These are phyloP conservation scores for Rhodamnia argentea DNA, from an alignment of 345 rosid species.

Conservation along the genomic window DNA sequence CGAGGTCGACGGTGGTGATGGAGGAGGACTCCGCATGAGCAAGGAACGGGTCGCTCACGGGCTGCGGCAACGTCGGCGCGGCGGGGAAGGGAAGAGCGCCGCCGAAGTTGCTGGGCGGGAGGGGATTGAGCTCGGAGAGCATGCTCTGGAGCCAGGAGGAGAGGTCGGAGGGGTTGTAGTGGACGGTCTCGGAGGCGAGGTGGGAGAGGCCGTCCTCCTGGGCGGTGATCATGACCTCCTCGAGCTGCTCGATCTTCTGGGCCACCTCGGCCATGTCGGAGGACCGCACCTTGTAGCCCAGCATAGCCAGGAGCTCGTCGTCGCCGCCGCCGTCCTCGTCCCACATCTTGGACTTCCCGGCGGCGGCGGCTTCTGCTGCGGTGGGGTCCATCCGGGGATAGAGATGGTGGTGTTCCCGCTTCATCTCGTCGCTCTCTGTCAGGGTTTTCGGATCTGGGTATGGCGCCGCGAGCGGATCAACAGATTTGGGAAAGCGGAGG, in stretches of 20 bases:
- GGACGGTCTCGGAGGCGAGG: slow-evolving; percentile 56
- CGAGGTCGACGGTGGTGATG: not conserved
- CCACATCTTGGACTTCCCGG: slow-evolving; percentile 44
- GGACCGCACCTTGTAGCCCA: slow-evolving; percentile 68
- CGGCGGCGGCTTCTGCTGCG: not conserved
- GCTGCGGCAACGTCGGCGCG: not conserved
- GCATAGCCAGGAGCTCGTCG: slow-evolving; percentile 61
- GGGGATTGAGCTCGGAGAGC: slow-evolving; percentile 55
- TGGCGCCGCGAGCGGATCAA: not conserved
- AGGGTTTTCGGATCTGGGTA: slow-evolving; percentile 1
- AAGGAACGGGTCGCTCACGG: not conserved
- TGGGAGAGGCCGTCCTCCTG: slow-evolving; percentile 54
- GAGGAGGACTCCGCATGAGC: not conserved
- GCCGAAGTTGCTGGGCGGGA: slow-evolving; percentile 30
- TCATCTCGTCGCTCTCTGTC: slow-evolving; percentile 13
- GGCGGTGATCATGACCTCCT: slow-evolving; percentile 48
- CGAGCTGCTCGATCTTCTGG: slow-evolving; percentile 69
- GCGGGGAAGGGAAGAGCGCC: slow-evolving; percentile 19
- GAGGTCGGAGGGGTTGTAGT: slow-evolving; percentile 71
- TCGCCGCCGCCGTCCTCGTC: slow-evolving; percentile 22
- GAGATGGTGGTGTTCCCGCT: slow-evolving; percentile 38
- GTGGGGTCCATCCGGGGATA: slow-evolving; percentile 7
- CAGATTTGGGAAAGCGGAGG: not conserved
- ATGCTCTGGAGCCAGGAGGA: slow-evolving; percentile 56
- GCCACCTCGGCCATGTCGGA: slow-evolving; percentile 93